Conservation (phyloP, 768 basidiomycete species). For the Collybiopsis luxurians region DNA sequence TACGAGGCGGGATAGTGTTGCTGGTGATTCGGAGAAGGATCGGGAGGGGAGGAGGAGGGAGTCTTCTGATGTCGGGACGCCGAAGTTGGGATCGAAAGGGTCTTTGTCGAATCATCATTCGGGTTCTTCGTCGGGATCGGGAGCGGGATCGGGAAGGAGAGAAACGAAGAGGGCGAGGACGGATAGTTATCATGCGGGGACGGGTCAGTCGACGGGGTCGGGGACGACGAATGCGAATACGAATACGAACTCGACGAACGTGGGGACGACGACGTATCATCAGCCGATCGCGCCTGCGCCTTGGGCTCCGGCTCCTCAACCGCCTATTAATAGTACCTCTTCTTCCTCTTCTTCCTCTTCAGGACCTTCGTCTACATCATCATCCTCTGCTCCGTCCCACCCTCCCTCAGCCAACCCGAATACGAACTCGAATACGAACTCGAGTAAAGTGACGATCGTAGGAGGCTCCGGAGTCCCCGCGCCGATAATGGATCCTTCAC, state of each 20-base stretch:
- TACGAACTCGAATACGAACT: neutral
- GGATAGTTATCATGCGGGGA: constrained; percentile 4
- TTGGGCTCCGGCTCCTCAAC: constrained; percentile 4
- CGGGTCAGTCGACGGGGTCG: constrained; percentile 10
- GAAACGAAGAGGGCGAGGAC: constrained; percentile 5
- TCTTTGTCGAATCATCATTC: neutral
- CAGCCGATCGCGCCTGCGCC: constrained; percentile 8
- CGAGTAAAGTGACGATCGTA: neutral
- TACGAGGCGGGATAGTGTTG: neutral
- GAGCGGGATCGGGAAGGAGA: constrained; percentile 5
- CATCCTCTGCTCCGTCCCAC: neutral
- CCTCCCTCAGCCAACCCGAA: neutral
- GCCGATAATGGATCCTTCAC: neutral
- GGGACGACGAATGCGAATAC: neutral
- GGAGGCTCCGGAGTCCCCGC: neutral
- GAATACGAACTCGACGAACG: neutral
- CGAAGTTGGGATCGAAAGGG: neutral
- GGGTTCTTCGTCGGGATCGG: neutral
- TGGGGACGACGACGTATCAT: neutral
- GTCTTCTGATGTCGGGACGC: too few relatives aligned
- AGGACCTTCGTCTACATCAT: neutral
- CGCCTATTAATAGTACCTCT: neutral
- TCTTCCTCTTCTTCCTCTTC: neutral
- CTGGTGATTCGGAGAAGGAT: neutral
- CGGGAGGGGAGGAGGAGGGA: too few relatives aligned